These are phyloP conservation scores for Fusarium setosum DNA, from an alignment of 2,329 filamentous ascomycete species.

Conservation along the genomic window DNA sequence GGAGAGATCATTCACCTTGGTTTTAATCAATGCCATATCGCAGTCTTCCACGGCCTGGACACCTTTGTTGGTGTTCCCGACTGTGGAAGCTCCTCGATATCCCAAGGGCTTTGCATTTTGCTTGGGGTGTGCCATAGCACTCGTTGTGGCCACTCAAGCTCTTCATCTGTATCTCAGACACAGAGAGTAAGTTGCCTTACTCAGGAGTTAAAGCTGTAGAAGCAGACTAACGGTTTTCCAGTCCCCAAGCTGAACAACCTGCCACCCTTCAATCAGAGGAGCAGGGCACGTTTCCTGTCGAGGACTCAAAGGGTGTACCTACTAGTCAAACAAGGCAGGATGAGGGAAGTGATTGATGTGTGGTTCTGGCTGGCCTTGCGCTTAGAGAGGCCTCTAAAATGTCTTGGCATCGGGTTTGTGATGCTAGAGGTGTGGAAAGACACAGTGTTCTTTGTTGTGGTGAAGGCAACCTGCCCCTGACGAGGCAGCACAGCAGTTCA, in stretches of 20 bases:
- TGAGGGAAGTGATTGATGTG: neutral
- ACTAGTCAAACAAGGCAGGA: neutral
- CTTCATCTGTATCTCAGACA: neutral
- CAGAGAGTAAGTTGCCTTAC: neutral
- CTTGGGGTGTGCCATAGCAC: conserved; percentile 28
- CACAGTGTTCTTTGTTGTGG: too few relatives aligned
- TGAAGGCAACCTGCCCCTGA: too few relatives aligned
- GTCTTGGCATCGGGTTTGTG: too few relatives aligned
- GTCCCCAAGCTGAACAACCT: conserved; percentile 4
- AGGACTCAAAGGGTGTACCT: neutral
- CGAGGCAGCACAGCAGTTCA: too few relatives aligned
- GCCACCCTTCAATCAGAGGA: neutral
- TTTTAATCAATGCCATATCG: conserved; percentile 62
- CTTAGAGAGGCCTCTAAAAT: too few relatives aligned
- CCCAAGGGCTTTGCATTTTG: conserved; percentile 54
- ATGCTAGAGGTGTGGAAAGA: too few relatives aligned
- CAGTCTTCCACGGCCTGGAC: conserved; percentile 68
- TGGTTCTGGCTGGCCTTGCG: too few relatives aligned
- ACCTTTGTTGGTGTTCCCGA: conserved; percentile 60
- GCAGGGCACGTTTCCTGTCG: neutral
- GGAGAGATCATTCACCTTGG: conserved; percentile 60
- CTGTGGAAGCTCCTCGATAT: conserved; percentile 44
- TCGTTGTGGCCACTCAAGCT: neutral
- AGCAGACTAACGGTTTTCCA: neutral
- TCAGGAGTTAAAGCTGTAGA: neutral